These are phyloP conservation scores for Cladosporium halotolerans DNA, from an alignment of 2,329 filamentous ascomycete genomes.

Conservation along the genomic window DNA sequence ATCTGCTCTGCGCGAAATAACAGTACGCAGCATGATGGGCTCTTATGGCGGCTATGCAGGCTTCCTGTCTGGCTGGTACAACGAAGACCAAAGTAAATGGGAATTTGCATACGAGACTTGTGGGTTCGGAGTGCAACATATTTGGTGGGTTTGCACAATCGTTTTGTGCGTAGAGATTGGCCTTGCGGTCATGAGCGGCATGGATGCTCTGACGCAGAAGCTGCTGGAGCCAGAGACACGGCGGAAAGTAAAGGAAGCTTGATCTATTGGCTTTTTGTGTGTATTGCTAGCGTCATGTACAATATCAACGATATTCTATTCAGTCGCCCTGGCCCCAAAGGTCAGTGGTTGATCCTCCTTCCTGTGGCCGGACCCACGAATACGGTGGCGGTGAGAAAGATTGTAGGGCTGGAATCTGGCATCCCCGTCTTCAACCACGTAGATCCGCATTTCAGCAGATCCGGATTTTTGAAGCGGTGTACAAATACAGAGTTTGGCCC, in stretches of 20 bases:
- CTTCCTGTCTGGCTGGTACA: slow-evolving; percentile 84
- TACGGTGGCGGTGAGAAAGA: too few species aligned
- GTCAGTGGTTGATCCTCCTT: too few species aligned
- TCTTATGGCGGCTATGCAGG: slow-evolving; percentile 89
- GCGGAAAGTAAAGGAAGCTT: neutral
- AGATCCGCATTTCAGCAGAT: too few species aligned
- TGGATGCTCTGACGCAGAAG: neutral
- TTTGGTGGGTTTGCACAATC: slow-evolving; percentile 89
- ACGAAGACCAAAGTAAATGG: slow-evolving; percentile 68
- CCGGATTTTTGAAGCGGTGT: too few species aligned
- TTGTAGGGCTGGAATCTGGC: too few species aligned
- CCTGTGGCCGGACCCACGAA: too few species aligned
- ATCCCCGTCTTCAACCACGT: too few species aligned
- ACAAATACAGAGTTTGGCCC: too few species aligned
- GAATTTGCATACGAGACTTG: slow-evolving; percentile 74
- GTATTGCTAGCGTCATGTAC: neutral
- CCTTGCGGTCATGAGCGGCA: slow-evolving; percentile 15
- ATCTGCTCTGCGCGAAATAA: slow-evolving; percentile 67
- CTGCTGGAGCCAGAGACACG: neutral
- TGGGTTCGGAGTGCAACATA: slow-evolving; percentile 74
- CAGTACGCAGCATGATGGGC: slow-evolving; percentile 97
- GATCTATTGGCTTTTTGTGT: neutral
- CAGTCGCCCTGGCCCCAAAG: too few species aligned
- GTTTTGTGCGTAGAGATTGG: slow-evolving; percentile 51
- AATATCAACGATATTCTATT: too few species aligned